Base-by-base conservation (phyloP, 2,329 filamentous ascomycete species). In the Magnaporthiopsis rhizophila region DNA sequence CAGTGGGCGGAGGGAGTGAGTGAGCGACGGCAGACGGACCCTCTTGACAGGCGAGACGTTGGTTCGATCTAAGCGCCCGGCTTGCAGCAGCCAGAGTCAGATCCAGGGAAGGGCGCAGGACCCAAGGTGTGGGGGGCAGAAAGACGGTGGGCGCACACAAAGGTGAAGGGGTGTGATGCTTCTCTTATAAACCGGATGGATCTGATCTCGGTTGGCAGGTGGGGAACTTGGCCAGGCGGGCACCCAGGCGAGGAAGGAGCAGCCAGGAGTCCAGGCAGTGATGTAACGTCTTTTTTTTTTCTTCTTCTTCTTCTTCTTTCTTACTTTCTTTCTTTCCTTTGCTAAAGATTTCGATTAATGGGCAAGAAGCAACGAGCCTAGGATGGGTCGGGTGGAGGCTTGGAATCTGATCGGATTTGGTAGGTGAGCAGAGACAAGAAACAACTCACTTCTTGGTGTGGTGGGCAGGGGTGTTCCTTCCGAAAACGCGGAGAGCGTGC, bases 131-230 rank as follows among this genome's bases (percentile, higher is more conserved):
- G 45, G 45, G 45, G 30, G 45, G 45, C 45, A 24, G 45, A 53
- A 53, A 24, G 45, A 53, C 45, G 45, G 45, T 53, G 45, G 45
- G 45, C 45, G 45, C 45, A 24, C 45, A 11, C 45, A 53, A 21
- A 53, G 45, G 45, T 21, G 45, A 53, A 53, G 45, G 45, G 45
- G 45, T 53, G 45, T 53, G 45, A 53, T 53, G 45, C 18, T 53
- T 53, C n/a, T 53, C 45, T 53, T 53, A 53, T 53, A 53, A 53
- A 53, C 45, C 45, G 45, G 45, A 53, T 53, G 45, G 45, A 53
- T 53, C 45, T 53, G 45, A 53, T 53, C 45, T 53, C 45, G 45
- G 45, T 53, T 53, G 45, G 45, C 45, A 7, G 45, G 45, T 53
- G 45, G 45, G 21, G 45, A 53, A 53, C n/a, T 21, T 53, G 8